These are phyloP conservation scores for Arthrobotrys iridis DNA, from an alignment of 2,329 filamentous ascomycete genomes.

Conservation along the genomic window DNA sequence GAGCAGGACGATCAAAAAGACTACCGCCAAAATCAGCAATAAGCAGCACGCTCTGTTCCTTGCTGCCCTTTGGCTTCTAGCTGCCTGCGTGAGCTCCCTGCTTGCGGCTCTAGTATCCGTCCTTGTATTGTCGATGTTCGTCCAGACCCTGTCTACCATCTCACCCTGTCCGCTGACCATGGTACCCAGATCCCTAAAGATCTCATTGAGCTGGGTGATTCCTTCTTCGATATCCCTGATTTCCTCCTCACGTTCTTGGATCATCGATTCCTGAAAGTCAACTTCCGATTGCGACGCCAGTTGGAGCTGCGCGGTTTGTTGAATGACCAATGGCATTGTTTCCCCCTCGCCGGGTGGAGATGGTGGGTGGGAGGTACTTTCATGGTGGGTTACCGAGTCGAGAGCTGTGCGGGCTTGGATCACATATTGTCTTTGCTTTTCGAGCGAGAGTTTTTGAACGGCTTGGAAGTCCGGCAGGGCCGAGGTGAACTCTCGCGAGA, in stretches of 20 bases:
- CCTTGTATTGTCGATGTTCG: slow-evolving; percentile 85
- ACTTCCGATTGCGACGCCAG: slow-evolving; percentile 93
- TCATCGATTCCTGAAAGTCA: slow-evolving; percentile 94
- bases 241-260: slow-evolving; percentile 94
- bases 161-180: slow-evolving; percentile 95
- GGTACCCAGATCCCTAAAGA: slow-evolving; percentile 97
- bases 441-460: slow-evolving; percentile 87
- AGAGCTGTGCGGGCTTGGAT: slow-evolving; percentile 80
- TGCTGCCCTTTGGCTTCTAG: slow-evolving; percentile 92
- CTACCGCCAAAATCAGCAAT: slow-evolving; percentile 85
- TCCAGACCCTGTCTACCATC: slow-evolving; percentile 83
- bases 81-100: slow-evolving; percentile 82
- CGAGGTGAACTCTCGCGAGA: slow-evolving; percentile 90
- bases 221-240: slow-evolving; percentile 98
- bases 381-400: slow-evolving; percentile 57
- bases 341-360: slow-evolving; percentile 51
- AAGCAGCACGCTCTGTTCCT: slow-evolving; percentile 94
- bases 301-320: slow-evolving; percentile 76
- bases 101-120: slow-evolving; percentile 87
- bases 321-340: slow-evolving; percentile 64
- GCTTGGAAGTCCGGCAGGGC: slow-evolving; percentile 90
- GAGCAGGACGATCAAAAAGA: slow-evolving; percentile 87
- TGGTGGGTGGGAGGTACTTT: slow-evolving; percentile 56
- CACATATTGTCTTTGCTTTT: slow-evolving; percentile 89
- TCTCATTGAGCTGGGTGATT: slow-evolving; percentile 92